Evolutionary conservation across 176 grass and related monocot genomes (phyloP), one percentile per base, ranked within the genome.

Genomic region (Oryza rufipogon): DNA sequence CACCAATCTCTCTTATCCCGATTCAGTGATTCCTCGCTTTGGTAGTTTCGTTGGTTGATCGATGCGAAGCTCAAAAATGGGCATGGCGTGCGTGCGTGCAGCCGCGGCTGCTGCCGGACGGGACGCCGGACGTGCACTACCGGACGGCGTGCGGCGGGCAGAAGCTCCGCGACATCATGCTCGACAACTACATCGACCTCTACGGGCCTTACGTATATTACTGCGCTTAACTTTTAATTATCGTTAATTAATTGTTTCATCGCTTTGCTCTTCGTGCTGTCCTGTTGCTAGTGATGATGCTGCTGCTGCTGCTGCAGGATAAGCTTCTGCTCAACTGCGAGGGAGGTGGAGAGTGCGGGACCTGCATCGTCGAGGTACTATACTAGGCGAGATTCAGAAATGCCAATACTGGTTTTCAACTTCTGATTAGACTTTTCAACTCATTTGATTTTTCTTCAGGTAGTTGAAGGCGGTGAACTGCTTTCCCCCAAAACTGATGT

Each of bases 151-250:
- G 87, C 84, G 93, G 96, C 66, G 93, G 93, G 41, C 89, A 93
- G 89, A 98, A 93, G 84, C 89, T 98, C 73, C 88, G 96, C 84
- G 93, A 98, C 77, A 90, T 98, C 85, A 98, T 98, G 93, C 80
- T 98, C 39, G 74, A 95, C 9, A 48, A 34, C 4, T 71, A 89
- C 78, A 95, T 98, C 81, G 93, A 98, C 87, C 89, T 98, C 70
- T 95, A 98, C 82, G 93, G 96, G 23, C 96, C 96, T 42, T 93
- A 98, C 78, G 96, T 98, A 66, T 0, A 6, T 38, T 38, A 85
- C 79, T 61, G 32, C 79, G 13, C 56, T 9, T 9, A 60, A 9
- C n/a, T 6, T 22, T 9, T 63, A 9, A 28, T 28, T 28, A 28
- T 28, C 28, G 28, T 28, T 28, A 28, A 1, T 36, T 32, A 32